These are phyloP conservation scores for Dryas drummondii DNA, from an alignment of 306 rosid species.

Conservation along the genomic window DNA sequence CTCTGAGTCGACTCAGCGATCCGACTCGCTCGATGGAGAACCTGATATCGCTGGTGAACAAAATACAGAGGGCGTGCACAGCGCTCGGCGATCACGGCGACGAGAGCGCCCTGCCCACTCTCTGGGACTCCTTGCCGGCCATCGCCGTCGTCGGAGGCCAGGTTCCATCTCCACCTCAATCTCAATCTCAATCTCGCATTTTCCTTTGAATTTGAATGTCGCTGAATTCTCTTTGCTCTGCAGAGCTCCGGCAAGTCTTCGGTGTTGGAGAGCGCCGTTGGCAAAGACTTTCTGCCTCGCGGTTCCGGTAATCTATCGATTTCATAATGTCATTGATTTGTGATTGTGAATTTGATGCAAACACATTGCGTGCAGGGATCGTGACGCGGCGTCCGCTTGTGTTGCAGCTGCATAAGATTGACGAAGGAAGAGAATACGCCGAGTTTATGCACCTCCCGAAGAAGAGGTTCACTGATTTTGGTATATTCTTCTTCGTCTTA, in stretches of 20 bases:
- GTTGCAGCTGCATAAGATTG: conserved; percentile 81
- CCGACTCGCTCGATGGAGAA: conserved; percentile 57
- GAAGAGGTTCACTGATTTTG: conserved; percentile 75
- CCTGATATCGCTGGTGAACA: conserved; percentile 86
- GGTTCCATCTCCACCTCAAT: conserved; percentile 32
- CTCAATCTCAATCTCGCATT: neutral
- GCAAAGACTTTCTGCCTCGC: conserved; percentile 65
- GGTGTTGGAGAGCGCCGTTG: conserved; percentile 89
- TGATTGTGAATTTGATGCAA: neutral
- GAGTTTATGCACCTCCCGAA: conserved; percentile 88
- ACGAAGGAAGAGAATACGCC: conserved; percentile 75
- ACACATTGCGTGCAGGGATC: conserved; percentile 55
- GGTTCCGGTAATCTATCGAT: conserved; percentile 28
- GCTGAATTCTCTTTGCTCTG: neutral
- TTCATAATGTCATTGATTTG: neutral
- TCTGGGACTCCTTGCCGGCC: conserved; percentile 95
- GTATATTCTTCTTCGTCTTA: conserved; percentile 28
- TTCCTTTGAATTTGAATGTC: no score
- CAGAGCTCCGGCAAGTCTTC: conserved; percentile 99
- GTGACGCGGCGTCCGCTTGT: conserved; percentile 94
- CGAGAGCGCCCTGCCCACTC: conserved; percentile 74
- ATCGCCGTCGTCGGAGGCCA: conserved; percentile 98
- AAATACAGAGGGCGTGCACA: conserved; percentile 91
- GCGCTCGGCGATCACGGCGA: conserved; percentile 91
- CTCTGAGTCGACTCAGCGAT: neutral